Conservation (phyloP, 2,329 filamentous ascomycete genomes). For the Calonectria pauciramosa region DNA sequence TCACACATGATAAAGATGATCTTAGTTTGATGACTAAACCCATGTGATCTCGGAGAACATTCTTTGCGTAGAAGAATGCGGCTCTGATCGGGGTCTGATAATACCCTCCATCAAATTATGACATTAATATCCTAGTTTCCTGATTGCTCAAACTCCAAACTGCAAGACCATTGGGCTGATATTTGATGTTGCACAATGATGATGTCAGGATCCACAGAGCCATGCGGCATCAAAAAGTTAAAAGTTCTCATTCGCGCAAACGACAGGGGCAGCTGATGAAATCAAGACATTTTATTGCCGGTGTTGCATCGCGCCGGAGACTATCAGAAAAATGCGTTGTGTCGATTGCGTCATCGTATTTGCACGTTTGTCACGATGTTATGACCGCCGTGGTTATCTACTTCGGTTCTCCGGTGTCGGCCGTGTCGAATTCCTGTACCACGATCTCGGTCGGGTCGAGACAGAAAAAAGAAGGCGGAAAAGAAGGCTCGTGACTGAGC, state of each 20-base stretch:
- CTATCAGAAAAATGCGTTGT: neutral
- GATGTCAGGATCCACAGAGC: slow-evolving; percentile 2
- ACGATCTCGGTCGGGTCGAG: neutral
- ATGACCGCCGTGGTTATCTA: neutral
- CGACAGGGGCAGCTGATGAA: neutral
- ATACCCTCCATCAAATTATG: neutral
- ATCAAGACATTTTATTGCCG: neutral
- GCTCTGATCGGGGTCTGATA: neutral
- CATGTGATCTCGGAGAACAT: neutral
- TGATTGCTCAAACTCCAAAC: neutral
- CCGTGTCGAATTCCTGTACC: neutral
- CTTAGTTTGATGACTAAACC: neutral
- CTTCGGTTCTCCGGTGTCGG: neutral
- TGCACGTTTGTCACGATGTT: neutral
- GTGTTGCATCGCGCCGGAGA: neutral
- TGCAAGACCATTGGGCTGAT: neutral
- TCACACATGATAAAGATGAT: neutral
- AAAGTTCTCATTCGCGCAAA: neutral
- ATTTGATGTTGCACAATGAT: neutral
- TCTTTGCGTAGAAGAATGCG: neutral
- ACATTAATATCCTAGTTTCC: no score
- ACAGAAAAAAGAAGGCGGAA: neutral
- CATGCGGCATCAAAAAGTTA: neutral
- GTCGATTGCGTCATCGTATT: neutral
- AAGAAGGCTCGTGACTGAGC: neutral